phyloP scores from a whole-genome alignment of 78 protist genomes.

The Dictyostelium citrinum region DNA sequence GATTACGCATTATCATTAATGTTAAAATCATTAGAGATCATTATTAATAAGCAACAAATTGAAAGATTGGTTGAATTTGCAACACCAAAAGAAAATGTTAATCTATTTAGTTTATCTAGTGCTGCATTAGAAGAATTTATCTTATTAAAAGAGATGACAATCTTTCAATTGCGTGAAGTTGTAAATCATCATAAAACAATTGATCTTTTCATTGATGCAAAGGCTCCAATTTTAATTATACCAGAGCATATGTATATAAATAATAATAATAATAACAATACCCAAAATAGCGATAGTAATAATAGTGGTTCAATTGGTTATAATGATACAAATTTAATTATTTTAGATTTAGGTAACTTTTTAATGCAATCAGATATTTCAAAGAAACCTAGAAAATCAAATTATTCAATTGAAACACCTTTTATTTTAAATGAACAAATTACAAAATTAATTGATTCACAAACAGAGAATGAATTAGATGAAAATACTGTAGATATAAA shows the following conservation, averaged over 20 bases:
- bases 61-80: constrained; percentile 77
- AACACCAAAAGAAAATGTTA: constrained; percentile 68
- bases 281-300: neutral
- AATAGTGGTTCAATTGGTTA: neutral
- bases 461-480: neutral
- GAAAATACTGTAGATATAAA: neutral
- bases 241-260: constrained; percentile 14
- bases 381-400: constrained; percentile 11
- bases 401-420: neutral
- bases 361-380: constrained; percentile 42
- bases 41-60: constrained; percentile 58
- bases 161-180: constrained; percentile 61
- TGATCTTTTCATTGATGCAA: constrained; percentile 59
- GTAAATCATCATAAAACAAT: constrained; percentile 73
- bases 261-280: neutral
- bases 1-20: constrained; percentile 41
- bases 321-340: constrained; percentile 32
- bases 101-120: constrained; percentile 43
- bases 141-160: constrained; percentile 72
- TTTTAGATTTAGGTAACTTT: constrained; percentile 56
- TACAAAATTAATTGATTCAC: neutral
- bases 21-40: constrained; percentile 48
- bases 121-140: constrained; percentile 66
- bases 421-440: constrained; percentile 25
- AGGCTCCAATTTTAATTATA: constrained; percentile 65